Evolutionary conservation across 305 asterid genomes (phyloP).

Genomic region (Fraxinus angustifolia): DNA sequence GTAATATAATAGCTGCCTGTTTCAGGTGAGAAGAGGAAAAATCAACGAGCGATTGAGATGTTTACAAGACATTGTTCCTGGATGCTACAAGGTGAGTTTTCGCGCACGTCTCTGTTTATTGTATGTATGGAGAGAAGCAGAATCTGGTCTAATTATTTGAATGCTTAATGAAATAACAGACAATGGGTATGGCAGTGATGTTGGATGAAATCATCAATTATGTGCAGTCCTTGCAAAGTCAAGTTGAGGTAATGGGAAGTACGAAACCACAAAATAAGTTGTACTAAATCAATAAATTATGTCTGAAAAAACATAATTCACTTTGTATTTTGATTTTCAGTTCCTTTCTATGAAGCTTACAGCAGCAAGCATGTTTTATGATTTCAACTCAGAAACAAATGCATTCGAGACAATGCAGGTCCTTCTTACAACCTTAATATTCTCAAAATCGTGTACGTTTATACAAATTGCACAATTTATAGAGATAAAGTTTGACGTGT

Average conservation of each 20-base stretch:
- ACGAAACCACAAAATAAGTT: background rate
- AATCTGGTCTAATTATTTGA: background rate
- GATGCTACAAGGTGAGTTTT: conserved; percentile 71
- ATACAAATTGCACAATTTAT: background rate
- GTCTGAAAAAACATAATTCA: background rate
- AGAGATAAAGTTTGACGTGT: too few species aligned
- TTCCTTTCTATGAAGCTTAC: conserved; percentile 86
- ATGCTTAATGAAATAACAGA: conserved; percentile 42
- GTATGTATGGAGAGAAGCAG: background rate
- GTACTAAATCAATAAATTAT: background rate
- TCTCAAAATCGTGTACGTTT: background rate
- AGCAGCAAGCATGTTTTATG: conserved; percentile 60
- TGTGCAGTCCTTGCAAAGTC: conserved; percentile 83
- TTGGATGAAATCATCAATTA: conserved; percentile 85
- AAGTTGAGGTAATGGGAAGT: conserved; percentile 66
- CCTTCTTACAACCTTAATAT: background rate
- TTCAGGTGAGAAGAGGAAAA: conserved; percentile 83
- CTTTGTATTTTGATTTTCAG: conserved; percentile 31
- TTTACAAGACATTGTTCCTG: conserved; percentile 88
- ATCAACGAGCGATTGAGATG: conserved; percentile 74
- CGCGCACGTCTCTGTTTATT: background rate
- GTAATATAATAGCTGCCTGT: background rate
- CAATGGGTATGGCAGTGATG: conserved; percentile 97
- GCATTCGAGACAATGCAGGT: conserved; percentile 54
- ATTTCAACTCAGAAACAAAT: conserved; percentile 56